These are phyloP conservation scores for Yamadazyma atmosphaerica DNA, from an alignment of 1,139 yeast genomes.

Conservation along the genomic window DNA sequence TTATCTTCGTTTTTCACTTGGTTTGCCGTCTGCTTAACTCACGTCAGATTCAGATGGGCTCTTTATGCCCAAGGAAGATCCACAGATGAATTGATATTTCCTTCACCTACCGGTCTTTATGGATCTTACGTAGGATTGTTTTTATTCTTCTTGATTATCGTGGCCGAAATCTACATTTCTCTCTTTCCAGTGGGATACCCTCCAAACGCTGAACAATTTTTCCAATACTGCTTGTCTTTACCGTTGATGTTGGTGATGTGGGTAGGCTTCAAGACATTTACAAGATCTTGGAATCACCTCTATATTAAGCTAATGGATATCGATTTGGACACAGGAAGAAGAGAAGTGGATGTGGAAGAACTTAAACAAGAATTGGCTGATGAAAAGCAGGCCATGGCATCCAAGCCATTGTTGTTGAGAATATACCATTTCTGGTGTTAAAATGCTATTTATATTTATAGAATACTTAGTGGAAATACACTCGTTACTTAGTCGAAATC, in stretches of 20 bases:
- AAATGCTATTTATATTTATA: background rate
- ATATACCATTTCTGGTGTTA: conserved; percentile 42
- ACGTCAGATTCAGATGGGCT: conserved; percentile 42
- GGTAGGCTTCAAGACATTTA: conserved; percentile 29
- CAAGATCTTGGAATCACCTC: conserved; percentile 26
- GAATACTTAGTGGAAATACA: background rate
- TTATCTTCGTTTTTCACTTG: conserved; percentile 60
- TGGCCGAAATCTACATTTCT: conserved; percentile 50
- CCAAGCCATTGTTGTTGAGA: conserved; percentile 31
- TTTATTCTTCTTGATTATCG: conserved; percentile 39
- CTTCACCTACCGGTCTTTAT: conserved; percentile 46
- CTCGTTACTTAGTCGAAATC: background rate
- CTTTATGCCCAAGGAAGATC: conserved; percentile 34
- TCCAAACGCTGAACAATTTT: conserved; percentile 17
- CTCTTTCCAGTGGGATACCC: conserved; percentile 40
- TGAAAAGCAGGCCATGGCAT: conserved; percentile 29
- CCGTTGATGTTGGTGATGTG: conserved; percentile 45
- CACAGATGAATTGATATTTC: conserved; percentile 47
- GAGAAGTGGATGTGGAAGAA: conserved; percentile 44
- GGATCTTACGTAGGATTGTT: conserved; percentile 49
- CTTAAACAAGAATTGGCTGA: conserved; percentile 49
- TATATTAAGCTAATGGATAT: conserved; percentile 39
- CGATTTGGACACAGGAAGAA: conserved; percentile 53
- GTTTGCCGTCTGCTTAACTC: conserved; percentile 40
- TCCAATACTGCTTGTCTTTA: conserved; percentile 19